A percentile compares a stretch with the other conserved stretches of the same genome.
Conservation (phyloP, 2,329 filamentous ascomycete species). For the Aspergillus glaucus region DNA sequence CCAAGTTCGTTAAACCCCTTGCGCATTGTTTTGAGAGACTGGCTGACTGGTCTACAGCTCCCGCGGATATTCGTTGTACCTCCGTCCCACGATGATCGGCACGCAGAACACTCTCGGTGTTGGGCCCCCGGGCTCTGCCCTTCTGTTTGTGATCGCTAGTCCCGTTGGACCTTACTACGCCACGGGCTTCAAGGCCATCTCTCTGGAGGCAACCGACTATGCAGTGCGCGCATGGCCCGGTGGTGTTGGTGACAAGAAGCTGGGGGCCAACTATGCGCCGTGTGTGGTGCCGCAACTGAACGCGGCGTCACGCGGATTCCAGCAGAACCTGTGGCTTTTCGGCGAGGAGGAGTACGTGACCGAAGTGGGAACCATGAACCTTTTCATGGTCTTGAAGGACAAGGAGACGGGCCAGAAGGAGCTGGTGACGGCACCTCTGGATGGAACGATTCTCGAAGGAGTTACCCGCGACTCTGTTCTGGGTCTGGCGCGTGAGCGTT, state of each 20-base stretch:
- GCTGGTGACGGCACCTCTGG: slow-evolving; percentile 87
- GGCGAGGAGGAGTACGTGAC: slow-evolving; percentile 93
- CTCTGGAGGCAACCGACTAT: slow-evolving; percentile 91
- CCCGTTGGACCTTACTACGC: slow-evolving; percentile 98
- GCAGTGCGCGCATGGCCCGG: slow-evolving; percentile 96
- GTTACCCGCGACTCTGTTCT: slow-evolving; percentile 90
- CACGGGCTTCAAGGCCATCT: slow-evolving; percentile 95
- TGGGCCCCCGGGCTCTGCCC: slow-evolving; percentile 79
- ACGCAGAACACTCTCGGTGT: slow-evolving; percentile 93
- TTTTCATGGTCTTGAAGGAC: slow-evolving; percentile 81
- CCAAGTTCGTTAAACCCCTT: slow-evolving; percentile 48
- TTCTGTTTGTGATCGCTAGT: slow-evolving; percentile 91
- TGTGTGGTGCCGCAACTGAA: slow-evolving; percentile 95
- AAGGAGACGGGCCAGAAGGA: slow-evolving; percentile 85
- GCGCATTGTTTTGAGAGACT: neutral
- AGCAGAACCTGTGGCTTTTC: slow-evolving; percentile 98
- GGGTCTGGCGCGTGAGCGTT: slow-evolving; percentile 73
- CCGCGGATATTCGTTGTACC: slow-evolving; percentile 87
- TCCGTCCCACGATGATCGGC: slow-evolving; percentile 94
- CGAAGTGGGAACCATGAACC: slow-evolving; percentile 98
- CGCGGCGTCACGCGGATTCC: slow-evolving; percentile 84
- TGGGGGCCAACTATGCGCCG: slow-evolving; percentile 98
- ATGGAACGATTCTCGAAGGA: slow-evolving; percentile 93
- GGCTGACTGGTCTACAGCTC: slow-evolving; percentile 29
- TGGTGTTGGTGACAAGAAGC: slow-evolving; percentile 95